These are phyloP conservation scores for Candida tunisiensis DNA, from an alignment of 1,139 yeast genomes.

Conservation along the genomic window DNA sequence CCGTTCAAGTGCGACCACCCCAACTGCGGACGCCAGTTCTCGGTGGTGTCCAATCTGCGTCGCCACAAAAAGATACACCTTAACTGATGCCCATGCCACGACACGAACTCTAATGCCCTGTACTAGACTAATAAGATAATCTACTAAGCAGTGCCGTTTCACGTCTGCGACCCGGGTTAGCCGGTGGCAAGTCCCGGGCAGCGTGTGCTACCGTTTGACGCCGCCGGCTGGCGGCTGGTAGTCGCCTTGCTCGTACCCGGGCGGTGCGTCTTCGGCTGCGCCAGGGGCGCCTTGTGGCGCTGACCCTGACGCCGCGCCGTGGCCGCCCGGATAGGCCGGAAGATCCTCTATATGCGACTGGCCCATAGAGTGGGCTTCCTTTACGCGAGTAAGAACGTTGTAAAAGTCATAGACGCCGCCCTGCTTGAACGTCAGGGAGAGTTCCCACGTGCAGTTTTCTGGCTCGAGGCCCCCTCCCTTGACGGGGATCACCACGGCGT, in stretches of 20 bases:
- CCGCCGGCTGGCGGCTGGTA: no score
- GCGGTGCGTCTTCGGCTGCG: slow-evolving; percentile 8
- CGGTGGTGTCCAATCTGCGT: slow-evolving; percentile 67
- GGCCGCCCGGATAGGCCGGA: no score
- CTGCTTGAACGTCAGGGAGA: slow-evolving; percentile 11
- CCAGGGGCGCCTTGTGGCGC: slow-evolving; percentile 5
- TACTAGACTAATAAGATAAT: no score
- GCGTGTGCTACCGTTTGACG: no score
- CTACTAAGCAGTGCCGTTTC: no score
- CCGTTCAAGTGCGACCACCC: slow-evolving; percentile 54
- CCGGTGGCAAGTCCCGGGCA: no score
- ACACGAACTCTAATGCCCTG: no score
- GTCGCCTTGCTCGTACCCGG: slow-evolving; percentile 4
- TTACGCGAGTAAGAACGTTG: no score
- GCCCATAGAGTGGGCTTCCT: no score
- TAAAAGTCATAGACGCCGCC: slow-evolving; percentile 19
- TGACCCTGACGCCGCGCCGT: slow-evolving; percentile 2
- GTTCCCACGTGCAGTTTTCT: slow-evolving; percentile 9
- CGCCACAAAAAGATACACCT: slow-evolving; percentile 55
- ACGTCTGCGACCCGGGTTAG: no score
- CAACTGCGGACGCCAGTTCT: slow-evolving; percentile 54
- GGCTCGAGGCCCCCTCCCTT: slow-evolving; percentile 11
- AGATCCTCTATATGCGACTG: no score
- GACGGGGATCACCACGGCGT: slow-evolving; percentile 8
- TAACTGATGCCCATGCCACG: no score